Conservation (phyloP, 441 rosid species). For the Biscutella laevigata region DNA sequence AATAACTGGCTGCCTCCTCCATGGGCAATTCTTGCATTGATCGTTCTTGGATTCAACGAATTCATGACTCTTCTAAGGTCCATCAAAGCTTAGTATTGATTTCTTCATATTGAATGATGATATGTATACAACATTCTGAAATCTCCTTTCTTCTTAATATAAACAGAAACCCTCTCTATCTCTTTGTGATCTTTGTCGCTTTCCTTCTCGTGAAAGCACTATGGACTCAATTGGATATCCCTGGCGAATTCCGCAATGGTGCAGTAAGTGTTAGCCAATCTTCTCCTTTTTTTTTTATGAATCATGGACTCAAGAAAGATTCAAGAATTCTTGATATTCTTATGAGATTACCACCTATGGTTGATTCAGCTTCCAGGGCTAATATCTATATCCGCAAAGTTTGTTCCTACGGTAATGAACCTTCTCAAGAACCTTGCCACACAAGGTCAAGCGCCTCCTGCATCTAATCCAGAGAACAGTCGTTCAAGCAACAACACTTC, state of each 20-base stretch:
- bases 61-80: slow-evolving; percentile 90
- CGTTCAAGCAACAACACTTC: slow-evolving; percentile 16
- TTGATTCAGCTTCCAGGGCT: slow-evolving; percentile 75
- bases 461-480: slow-evolving; percentile 31
- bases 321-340: background rate
- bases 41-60: slow-evolving; percentile 85
- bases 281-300: slow-evolving; percentile 6
- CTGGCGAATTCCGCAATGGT: slow-evolving; percentile 75
- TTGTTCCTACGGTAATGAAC: slow-evolving; percentile 86
- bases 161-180: slow-evolving; percentile 81
- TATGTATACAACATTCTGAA: background rate
- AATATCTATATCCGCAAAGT: slow-evolving; percentile 61
- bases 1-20: slow-evolving; percentile 97
- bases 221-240: slow-evolving; percentile 79
- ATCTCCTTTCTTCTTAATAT: background rate
- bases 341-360: background rate
- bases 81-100: background rate
- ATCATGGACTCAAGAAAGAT: background rate
- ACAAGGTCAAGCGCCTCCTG: slow-evolving; percentile 52
- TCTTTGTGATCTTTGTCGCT: slow-evolving; percentile 54
- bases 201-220: slow-evolving; percentile 66
- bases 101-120: slow-evolving; percentile 1
- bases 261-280: slow-evolving; percentile 47
- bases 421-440: slow-evolving; percentile 65
- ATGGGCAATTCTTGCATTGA: slow-evolving; percentile 87